Evolutionary conservation across 805 yeast genomes (phyloP).

Genomic region (Lipomyces chichibuensis): DNA sequence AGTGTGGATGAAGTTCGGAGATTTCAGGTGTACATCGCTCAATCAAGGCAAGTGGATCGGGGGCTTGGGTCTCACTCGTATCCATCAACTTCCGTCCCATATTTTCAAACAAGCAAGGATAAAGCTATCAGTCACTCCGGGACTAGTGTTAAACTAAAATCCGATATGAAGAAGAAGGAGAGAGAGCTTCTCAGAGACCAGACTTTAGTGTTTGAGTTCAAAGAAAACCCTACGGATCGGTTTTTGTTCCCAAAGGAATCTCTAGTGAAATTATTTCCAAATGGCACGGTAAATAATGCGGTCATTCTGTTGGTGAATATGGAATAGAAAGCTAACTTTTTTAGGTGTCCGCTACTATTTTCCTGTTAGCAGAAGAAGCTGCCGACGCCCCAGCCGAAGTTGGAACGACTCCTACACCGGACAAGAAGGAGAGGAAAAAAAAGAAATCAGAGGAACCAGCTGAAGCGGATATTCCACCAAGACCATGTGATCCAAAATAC

Average conservation of each 20-base stretch:
- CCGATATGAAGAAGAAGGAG: conserved; percentile 21
- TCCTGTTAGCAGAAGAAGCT: conserved; percentile 13
- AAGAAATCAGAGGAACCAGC: conserved; percentile 30
- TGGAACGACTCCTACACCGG: conserved; percentile 6
- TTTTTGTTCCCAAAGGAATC: conserved; percentile 76
- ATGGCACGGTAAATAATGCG: conserved; percentile 23
- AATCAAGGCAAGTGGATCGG: conserved; percentile 36
- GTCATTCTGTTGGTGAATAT: conserved; percentile 43
- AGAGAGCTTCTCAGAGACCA: conserved; percentile 28
- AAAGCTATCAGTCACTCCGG: background rate
- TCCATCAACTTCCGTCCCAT: conserved; percentile 1
- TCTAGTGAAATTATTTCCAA: conserved; percentile 60
- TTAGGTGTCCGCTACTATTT: conserved; percentile 19
- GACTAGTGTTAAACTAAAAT: conserved; percentile 7
- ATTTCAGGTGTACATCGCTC: conserved; percentile 78
- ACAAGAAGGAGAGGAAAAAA: conserved; percentile 37
- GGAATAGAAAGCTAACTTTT: conserved; percentile 32
- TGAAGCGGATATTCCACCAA: background rate
- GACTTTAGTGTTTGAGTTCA: conserved; percentile 80
- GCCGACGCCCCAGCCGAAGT: background rate
- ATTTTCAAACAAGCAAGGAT: background rate
- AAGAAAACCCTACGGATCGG: conserved; percentile 75
- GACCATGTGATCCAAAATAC: conserved; percentile 7
- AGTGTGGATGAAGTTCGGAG: conserved; percentile 68
- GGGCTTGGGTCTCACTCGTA: background rate